Evolutionary conservation across 1,284 basidiomycete genomes (phyloP), one percentile per base, ranked within the genome.

Genomic region (Malassezia restricta): DNA sequence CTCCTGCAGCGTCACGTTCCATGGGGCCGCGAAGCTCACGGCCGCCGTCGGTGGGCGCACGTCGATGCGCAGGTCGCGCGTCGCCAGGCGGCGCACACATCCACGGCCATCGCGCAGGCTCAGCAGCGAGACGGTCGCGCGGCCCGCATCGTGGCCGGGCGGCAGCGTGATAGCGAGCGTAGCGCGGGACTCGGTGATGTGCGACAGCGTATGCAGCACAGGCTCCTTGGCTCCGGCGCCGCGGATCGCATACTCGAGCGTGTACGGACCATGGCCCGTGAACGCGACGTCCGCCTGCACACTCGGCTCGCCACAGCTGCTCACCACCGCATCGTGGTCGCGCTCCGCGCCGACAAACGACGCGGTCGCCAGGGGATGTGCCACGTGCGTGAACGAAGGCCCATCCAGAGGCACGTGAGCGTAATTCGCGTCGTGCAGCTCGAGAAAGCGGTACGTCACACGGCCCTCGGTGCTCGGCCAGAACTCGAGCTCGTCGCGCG

Each of bases 41-140:
- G 85, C 91, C 3, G 92, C 88, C 82, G 85, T 83, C 12, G 84
- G 78, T 51, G 87, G 78, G 62, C 85, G 81, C n/a, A 96, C 87
- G 61, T 88, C 87, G 48, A 94, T 84, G n/a, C 82, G 80, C 45
- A 94, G 76, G 12, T 87, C 86, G 15, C 85, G 82, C 0, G 84
- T 82, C 17, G 82, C 80, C 24, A 96, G 75, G 15, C 82, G 74
- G 38, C 86, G 80, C 65, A 85, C 85, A 75, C 92, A 96, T 17
- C 85, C 85, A 64, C 87, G 87, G 1, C 81, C 82, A 74, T 96
- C 92, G 68, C 87, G 85, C 37, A 95, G 81, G 62, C 82, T 86
- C 52, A 86, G 79, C 47, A 90, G 76, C 64, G 85, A 83, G 49
- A 91, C 80, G 51, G 87, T 85, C 67, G 91, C 86, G 2, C 77